These are phyloP conservation scores for Chaetomium olivaceum DNA, from an alignment of 2,329 filamentous ascomycete species.

Conservation along the genomic window DNA sequence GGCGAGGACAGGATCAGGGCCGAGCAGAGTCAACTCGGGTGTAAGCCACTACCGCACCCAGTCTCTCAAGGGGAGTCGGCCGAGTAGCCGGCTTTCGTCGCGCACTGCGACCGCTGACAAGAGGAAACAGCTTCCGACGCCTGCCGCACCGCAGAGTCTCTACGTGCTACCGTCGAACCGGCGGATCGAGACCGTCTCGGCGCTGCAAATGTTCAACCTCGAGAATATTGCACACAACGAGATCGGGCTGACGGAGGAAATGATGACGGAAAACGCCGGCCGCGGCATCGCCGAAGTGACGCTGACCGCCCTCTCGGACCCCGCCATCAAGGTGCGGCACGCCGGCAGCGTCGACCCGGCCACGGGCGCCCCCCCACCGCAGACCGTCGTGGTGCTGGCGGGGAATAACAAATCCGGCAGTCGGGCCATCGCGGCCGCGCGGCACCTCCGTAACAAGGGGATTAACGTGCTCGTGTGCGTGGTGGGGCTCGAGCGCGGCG, in stretches of 20 bases:
- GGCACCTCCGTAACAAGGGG: slow-evolving; percentile 83
- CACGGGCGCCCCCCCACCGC: slow-evolving; percentile 32
- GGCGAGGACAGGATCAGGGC: slow-evolving; percentile 27
- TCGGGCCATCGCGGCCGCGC: slow-evolving; percentile 78
- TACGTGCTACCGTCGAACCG: slow-evolving; percentile 57
- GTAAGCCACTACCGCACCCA: slow-evolving; percentile 38
- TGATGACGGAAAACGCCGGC: slow-evolving; percentile 90
- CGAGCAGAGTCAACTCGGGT: slow-evolving; percentile 52
- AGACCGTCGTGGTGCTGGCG: slow-evolving; percentile 71
- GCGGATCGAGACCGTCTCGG: slow-evolving; percentile 63
- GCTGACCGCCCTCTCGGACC: slow-evolving; percentile 65
- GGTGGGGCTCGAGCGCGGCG: slow-evolving; percentile 77
- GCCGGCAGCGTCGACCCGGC: slow-evolving; percentile 44
- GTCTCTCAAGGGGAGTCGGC: slow-evolving; percentile 34
- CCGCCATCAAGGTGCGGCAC: slow-evolving; percentile 56
- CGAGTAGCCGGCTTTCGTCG: slow-evolving; percentile 34
- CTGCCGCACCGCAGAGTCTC: slow-evolving; percentile 44
- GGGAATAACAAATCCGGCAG: slow-evolving; percentile 93
- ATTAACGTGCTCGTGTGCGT: slow-evolving; percentile 80
- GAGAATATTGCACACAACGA: slow-evolving; percentile 90
- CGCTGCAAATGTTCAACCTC: slow-evolving; percentile 86
- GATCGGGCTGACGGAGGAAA: slow-evolving; percentile 80
- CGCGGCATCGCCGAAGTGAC: slow-evolving; percentile 85
- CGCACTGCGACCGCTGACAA: slow-evolving; percentile 38
- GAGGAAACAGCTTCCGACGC: slow-evolving; percentile 41